These are phyloP conservation scores for Thielaviopsis ethacetica DNA, from an alignment of 2,329 filamentous ascomycete genomes.

Conservation along the genomic window DNA sequence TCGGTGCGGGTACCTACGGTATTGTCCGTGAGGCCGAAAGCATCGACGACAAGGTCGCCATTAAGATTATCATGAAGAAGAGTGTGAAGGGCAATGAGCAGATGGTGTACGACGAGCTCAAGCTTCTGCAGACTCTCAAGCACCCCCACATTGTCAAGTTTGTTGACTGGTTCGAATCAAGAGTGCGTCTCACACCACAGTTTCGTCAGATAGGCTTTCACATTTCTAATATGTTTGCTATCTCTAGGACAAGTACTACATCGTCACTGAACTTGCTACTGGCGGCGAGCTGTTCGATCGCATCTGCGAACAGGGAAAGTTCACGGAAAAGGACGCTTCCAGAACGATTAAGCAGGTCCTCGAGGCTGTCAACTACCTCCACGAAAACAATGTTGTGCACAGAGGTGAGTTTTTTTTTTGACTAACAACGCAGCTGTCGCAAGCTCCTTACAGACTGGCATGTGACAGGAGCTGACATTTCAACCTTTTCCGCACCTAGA, in stretches of 20 bases:
- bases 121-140: constrained; percentile 78
- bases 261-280: constrained; percentile 89
- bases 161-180: constrained; percentile 97
- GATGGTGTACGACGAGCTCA: constrained; percentile 96
- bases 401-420: constrained; percentile 42
- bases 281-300: constrained; percentile 95
- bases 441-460: background rate
- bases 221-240: background rate
- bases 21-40: constrained; percentile 92
- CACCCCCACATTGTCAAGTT: constrained; percentile 96
- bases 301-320: constrained; percentile 94
- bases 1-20: constrained; percentile 94
- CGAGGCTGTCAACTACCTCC: constrained; percentile 81
- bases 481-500: constrained; percentile 35
- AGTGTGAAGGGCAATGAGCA: constrained; percentile 96
- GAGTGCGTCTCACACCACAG: constrained; percentile 38
- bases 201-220: background rate
- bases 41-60: constrained; percentile 67
- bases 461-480: background rate
- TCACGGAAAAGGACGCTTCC: constrained; percentile 95
- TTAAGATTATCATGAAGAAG: constrained; percentile 99
- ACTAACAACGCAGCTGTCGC: background rate
- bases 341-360: constrained; percentile 91
- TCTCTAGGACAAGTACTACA: constrained; percentile 91
- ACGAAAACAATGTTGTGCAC: constrained; percentile 89